Base-by-base conservation (phyloP, 1,139 yeast species). In the Kurtzmaniella natalensis region DNA sequence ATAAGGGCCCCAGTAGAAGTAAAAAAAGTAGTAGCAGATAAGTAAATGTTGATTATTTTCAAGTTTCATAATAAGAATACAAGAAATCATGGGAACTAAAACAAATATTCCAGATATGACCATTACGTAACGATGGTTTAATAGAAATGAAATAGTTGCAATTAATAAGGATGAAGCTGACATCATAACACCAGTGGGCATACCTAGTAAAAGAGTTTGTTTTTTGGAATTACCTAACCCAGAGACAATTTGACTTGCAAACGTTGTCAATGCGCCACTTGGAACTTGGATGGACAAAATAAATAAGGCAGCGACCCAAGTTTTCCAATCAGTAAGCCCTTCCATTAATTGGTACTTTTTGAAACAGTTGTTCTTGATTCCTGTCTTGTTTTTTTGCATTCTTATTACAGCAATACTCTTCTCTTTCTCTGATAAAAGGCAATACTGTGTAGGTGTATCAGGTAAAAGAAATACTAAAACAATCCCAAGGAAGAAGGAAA, bases 1-100 rank as follows among this genome's bases (percentile, higher is more conserved):
- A 58, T 61, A 69, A 17, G 72, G 64, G 9, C 28, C 31, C 32
- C 41, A 36, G 25, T 43, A 43, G 31, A 46, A 41, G 35, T 41
- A 44, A 9, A 45, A 34, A 31, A 45, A 37, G 35, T 43, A 34
- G 22, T 40, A 28, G n/a, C 45, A 39, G 21, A 48, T 31, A 36
- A 51, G 36, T 45, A 35, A 47, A 46, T 70, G 72, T 35, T 61
- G 61, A 28, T 64, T 66, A 4, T 64, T 53, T 0, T 72, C 67
- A 24, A 67, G 37, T 44, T 61, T 55, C 18, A 68, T 37, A 43
- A 59, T 64, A 17, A 34, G 14, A 9, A 28, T 5, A 29, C 43
- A 36, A 30, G 39, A 38, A n/a, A 34, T 27, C 23, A 40, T 25
- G 10, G 45, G 43, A 21, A 34, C 25, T 8, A 38, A 23, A 9